These are phyloP conservation scores for Colletotrichum ledebouriae DNA, from an alignment of 2,329 filamentous ascomycete species.

Conservation along the genomic window DNA sequence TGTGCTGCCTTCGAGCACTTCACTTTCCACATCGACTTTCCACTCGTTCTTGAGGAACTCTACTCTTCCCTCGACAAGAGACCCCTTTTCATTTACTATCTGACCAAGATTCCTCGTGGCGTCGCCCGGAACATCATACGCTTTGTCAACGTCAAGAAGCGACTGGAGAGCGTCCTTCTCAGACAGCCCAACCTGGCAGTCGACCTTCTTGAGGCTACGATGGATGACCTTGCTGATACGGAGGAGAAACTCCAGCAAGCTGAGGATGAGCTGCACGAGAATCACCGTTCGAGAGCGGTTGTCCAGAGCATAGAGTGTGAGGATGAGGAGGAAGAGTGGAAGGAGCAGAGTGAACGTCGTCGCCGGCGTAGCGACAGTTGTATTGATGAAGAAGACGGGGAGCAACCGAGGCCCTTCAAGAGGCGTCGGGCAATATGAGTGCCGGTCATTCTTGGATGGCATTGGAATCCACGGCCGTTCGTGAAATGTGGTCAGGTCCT, in stretches of 20 bases:
- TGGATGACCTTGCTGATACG: conserved; percentile 5
- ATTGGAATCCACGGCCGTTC: neutral
- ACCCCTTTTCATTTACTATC: neutral
- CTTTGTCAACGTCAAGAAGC: neutral
- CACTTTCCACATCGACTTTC: conserved; percentile 24
- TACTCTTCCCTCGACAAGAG: neutral
- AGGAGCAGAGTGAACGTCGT: too few relatives aligned
- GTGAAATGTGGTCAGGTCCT: neutral
- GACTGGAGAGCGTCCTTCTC: neutral
- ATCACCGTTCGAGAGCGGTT: too few relatives aligned
- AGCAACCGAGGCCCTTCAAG: neutral
- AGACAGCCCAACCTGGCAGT: conserved; percentile 6
- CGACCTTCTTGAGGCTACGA: conserved; percentile 8
- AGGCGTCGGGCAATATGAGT: neutral
- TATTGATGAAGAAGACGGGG: neutral
- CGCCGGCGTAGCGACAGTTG: too few relatives aligned
- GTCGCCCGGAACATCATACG: neutral
- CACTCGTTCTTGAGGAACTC: conserved; percentile 14
- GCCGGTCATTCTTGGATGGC: neutral
- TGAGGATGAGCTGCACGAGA: too few relatives aligned
- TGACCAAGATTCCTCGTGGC: conserved; percentile 1
- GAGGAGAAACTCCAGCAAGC: neutral
- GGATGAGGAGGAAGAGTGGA: too few relatives aligned
- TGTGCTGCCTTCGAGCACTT: neutral
- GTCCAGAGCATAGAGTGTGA: too few relatives aligned